Conservation (phyloP, 306 rosid species). For the Morella rubra region DNA sequence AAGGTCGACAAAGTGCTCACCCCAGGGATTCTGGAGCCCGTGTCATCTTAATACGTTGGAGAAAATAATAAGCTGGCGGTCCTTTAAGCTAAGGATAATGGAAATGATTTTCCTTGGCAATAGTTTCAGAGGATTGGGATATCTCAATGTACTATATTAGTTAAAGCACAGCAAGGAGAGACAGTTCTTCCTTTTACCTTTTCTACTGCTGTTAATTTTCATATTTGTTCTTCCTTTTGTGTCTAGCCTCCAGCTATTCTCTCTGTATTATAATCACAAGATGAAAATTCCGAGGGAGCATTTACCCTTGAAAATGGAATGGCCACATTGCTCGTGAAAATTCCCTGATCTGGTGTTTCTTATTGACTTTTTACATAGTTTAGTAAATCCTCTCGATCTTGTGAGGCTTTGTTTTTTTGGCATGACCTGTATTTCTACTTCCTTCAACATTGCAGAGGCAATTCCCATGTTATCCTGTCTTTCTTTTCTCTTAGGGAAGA, state of each 20-base stretch:
- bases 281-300: not conserved
- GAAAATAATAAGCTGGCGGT: not conserved
- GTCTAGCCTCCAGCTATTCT: not conserved
- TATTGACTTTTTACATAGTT: not conserved
- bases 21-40: not conserved
- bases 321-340: not conserved
- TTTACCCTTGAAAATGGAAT: not conserved
- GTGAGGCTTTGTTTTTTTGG: too few species aligned
- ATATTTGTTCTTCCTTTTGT: not conserved
- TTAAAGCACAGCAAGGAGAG: not conserved
- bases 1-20: constrained; percentile 2
- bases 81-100: not conserved
- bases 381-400: not conserved
- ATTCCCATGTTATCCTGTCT: too few species aligned
- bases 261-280: not conserved
- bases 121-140: not conserved
- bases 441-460: too few species aligned
- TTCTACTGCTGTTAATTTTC: not conserved
- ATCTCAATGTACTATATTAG: not conserved
- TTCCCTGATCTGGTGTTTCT: not conserved
- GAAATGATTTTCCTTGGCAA: not conserved
- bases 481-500: too few species aligned
- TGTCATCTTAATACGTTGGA: not conserved
- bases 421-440: too few species aligned
- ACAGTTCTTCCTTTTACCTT: constrained; percentile 1